Evolutionary conservation across 1,284 basidiomycete species (phyloP).

Genomic region (Kwoniella shivajii): DNA sequence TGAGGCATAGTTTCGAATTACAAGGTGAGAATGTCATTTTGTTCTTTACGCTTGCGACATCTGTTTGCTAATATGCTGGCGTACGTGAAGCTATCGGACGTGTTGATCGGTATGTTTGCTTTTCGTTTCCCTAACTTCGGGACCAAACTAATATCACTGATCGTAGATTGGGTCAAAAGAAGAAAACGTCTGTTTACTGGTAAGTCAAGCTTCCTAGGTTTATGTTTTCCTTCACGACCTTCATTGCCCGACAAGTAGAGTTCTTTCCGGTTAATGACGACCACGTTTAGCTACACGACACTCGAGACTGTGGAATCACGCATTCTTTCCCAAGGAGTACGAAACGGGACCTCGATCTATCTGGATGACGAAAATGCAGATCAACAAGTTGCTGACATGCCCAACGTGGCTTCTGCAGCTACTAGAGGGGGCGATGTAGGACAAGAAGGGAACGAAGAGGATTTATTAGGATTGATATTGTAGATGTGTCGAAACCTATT

Average conservation of each 20-base stretch:
- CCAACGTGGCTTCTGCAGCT: constrained; percentile 46
- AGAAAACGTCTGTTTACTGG: constrained; percentile 52
- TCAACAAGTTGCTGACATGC: constrained; percentile 32
- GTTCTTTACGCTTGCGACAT: not conserved
- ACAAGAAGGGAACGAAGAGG: constrained; percentile 33
- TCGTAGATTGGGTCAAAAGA: constrained; percentile 39
- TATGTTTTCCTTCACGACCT: too few species aligned
- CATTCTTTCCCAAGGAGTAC: constrained; percentile 46
- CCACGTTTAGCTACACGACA: constrained; percentile 42
- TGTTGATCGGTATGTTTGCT: constrained; percentile 34
- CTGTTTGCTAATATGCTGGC: not conserved
- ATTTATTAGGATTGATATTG: constrained; percentile 37
- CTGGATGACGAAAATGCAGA: constrained; percentile 37
- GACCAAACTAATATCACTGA: not conserved
- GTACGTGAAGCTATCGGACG: constrained; percentile 50
- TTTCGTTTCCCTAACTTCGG: not conserved
- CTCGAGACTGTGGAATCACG: constrained; percentile 50
- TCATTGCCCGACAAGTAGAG: too few species aligned
- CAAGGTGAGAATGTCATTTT: constrained; percentile 41
- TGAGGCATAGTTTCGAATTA: constrained; percentile 53
- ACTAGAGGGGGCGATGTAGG: constrained; percentile 45
- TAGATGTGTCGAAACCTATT: too few species aligned
- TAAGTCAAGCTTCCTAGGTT: too few species aligned
- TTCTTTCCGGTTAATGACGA: too few species aligned
- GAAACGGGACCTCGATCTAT: constrained; percentile 51